A percentile compares a stretch with the other conserved stretches of the same genome.
These are phyloP conservation scores for Oehlia diaphana DNA, from an alignment of 192 early-diverging fungal genomes.

Conservation along the genomic window DNA sequence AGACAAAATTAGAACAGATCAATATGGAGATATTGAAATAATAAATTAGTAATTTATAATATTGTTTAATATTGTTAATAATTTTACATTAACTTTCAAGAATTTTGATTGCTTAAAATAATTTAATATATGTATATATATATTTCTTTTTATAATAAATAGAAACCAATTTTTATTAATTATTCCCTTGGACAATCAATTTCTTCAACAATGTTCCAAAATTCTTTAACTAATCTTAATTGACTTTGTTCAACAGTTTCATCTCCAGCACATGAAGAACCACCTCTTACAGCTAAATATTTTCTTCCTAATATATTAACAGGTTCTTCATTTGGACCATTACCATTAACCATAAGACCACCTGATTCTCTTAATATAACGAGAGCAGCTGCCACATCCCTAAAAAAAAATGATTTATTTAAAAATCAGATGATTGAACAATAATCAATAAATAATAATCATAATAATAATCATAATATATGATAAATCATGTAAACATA, in stretches of 20 bases:
- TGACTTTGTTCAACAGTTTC: constrained; percentile 48
- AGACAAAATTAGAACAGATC: constrained; percentile 9
- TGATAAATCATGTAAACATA: constrained; percentile 17
- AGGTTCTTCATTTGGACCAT: constrained; percentile 35
- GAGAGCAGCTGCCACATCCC: constrained; percentile 91
- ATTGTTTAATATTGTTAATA: too few relatives aligned
- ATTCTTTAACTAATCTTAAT: constrained; percentile 52
- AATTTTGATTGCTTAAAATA: too few relatives aligned
- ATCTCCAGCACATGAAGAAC: constrained; percentile 30
- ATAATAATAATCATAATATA: neutral
- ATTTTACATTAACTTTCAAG: too few relatives aligned
- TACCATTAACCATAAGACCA: constrained; percentile 69
- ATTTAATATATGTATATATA: too few relatives aligned
- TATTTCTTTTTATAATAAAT: too few relatives aligned
- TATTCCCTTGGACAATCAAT: constrained; percentile 47
- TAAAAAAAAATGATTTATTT: constrained; percentile 33
- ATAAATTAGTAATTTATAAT: neutral
- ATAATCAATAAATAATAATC: neutral
- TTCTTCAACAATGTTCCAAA: constrained; percentile 60
- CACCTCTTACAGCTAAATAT: constrained; percentile 52
- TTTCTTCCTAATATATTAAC: constrained; percentile 53
- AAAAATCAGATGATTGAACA: neutral
- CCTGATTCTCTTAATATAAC: constrained; percentile 85
- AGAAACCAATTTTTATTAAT: neutral
- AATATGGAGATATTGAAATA: neutral